Evolutionary conservation across 768 basidiomycete species (phyloP).

Genomic region (Suillus tomentosus): DNA sequence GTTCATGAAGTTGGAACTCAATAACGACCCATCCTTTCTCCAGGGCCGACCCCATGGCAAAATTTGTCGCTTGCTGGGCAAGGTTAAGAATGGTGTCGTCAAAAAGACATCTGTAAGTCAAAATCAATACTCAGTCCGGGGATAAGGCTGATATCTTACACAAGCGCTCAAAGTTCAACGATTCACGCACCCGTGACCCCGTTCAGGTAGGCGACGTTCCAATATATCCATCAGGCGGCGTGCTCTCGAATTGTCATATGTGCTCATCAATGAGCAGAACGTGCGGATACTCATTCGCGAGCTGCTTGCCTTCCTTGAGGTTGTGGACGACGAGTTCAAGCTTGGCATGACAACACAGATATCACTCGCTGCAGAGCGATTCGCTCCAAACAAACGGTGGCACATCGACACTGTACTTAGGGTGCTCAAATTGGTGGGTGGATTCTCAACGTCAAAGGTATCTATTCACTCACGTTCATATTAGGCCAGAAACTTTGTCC

Average conservation of each 20-base stretch:
- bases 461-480: conserved; percentile 11
- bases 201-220: no score
- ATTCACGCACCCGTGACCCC: no score
- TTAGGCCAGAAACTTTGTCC: conserved; percentile 96
- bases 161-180: no score
- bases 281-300: conserved; percentile 92
- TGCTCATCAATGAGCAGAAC: conserved; percentile 93
- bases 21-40: no score
- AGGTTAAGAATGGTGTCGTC: no score
- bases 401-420: conserved; percentile 97
- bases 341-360: conserved; percentile 98
- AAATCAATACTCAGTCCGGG: no score
- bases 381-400: conserved; percentile 98
- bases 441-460: background rate
- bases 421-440: conserved; percentile 82
- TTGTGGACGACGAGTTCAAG: conserved; percentile 99
- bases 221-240: conserved; percentile 96
- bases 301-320: conserved; percentile 92
- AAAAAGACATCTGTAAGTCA: no score
- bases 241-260: conserved; percentile 95
- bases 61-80: no score
- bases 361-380: conserved; percentile 91
- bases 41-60: no score
- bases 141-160: no score
- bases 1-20: no score